Percentiles rank a stretch among this genome's conserved stretches.
Evolutionary conservation across 2,329 filamentous ascomycete species (phyloP).

Genomic region (Pseudopithomyces maydicus): DNA sequence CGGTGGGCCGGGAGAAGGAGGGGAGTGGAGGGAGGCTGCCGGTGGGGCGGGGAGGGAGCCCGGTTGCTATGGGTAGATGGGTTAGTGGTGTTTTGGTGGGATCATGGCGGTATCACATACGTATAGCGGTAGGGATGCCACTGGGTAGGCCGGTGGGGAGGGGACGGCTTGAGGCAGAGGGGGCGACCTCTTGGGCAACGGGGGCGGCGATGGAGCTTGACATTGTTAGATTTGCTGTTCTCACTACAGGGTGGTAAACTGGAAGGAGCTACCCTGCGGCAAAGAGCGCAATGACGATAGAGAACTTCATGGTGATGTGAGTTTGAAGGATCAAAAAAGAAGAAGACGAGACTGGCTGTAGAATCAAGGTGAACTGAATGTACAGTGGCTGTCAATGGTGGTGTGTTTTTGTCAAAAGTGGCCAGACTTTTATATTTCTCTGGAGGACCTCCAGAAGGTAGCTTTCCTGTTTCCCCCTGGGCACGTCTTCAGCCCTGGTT

Average conservation of each 20-base stretch:
- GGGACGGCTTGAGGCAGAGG: neutral
- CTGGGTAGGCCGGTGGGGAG: neutral
- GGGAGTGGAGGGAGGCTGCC: neutral
- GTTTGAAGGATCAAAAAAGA: neutral
- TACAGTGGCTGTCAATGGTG: neutral
- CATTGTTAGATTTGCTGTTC: neutral
- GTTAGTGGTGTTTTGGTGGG: neutral
- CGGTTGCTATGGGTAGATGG: neutral
- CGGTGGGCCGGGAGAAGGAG: neutral
- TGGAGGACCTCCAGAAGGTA: neutral
- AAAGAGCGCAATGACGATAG: conserved; percentile 8
- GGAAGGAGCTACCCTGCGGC: conserved; percentile 10
- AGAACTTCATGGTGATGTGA: conserved; percentile 12
- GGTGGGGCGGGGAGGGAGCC: neutral
- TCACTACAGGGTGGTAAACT: neutral
- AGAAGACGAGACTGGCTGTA: neutral
- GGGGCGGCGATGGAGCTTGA: conserved; percentile 13
- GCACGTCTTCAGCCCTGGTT: neutral
- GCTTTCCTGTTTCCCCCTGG: neutral
- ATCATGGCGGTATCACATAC: neutral
- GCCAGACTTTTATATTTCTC: neutral
- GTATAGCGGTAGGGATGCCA: neutral
- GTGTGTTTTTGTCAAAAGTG: neutral
- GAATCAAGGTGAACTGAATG: neutral
- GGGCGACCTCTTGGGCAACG: conserved; percentile 6